phyloP scores from a whole-genome alignment of 202 grass and related monocot species.

The Schoenoplectus triqueter region DNA sequence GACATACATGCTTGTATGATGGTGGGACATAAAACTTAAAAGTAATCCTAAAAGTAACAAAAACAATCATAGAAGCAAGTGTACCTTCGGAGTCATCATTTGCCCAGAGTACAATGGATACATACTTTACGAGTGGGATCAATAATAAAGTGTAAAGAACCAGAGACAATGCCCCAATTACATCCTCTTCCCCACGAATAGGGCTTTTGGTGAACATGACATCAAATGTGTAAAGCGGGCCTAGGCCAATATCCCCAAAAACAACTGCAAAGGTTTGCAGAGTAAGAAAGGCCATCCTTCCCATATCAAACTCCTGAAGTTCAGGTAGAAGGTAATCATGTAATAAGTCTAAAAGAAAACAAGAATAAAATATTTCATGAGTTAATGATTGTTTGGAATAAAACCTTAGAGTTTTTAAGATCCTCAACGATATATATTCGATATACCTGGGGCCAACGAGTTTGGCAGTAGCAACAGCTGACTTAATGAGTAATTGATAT shows the following conservation, averaged over 20 bases:
- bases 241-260: conserved; percentile 94
- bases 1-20: not conserved
- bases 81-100: conserved; percentile 97
- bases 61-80: conserved; percentile 24
- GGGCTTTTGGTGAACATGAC: conserved; percentile 91
- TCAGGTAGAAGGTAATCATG: not conserved
- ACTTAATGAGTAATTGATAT: not conserved
- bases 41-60: conserved; percentile 12
- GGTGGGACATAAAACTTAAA: not conserved
- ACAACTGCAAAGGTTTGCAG: conserved; percentile 96
- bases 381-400: not conserved
- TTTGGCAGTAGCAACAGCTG: conserved; percentile 21
- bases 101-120: conserved; percentile 84
- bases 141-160: conserved; percentile 91
- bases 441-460: conserved; percentile 6
- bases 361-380: conserved; percentile 5
- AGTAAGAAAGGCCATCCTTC: conserved; percentile 75
- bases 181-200: conserved; percentile 77
- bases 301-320: conserved; percentile 70
- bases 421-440: not conserved
- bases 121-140: conserved; percentile 86
- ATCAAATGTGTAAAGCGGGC: conserved; percentile 97
- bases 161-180: conserved; percentile 90
- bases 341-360: conserved; percentile 5
- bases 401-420: not conserved